These are phyloP conservation scores for Ochetophila trinervis DNA, from an alignment of 306 rosid species.

Conservation along the genomic window DNA sequence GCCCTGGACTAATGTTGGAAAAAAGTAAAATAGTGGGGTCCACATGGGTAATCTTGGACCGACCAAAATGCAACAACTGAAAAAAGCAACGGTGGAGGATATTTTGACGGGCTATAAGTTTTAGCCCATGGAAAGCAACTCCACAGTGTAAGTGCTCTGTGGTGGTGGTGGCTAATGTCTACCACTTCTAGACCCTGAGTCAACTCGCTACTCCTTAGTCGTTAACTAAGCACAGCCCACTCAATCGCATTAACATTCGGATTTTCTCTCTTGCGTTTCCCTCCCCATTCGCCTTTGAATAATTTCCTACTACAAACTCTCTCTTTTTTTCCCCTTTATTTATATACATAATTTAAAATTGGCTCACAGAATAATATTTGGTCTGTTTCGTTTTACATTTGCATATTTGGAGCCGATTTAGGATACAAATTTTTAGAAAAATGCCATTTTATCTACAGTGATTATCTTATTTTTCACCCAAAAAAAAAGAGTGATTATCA, in stretches of 20 bases:
- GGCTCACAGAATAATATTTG: too few species aligned
- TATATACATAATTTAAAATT: too few species aligned
- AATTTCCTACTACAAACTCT: too few species aligned
- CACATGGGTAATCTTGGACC: constrained; percentile 27
- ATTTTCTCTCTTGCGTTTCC: background rate
- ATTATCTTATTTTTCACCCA: too few species aligned
- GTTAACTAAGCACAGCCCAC: too few species aligned
- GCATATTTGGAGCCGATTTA: too few species aligned
- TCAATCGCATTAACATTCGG: background rate
- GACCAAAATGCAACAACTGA: constrained; percentile 18
- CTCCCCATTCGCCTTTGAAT: background rate
- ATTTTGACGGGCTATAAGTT: constrained; percentile 20
- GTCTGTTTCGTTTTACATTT: too few species aligned
- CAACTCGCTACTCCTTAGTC: constrained; percentile 12
- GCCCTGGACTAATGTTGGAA: constrained; percentile 2
- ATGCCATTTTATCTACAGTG: too few species aligned
- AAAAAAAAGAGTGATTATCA: too few species aligned
- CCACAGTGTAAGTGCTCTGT: background rate
- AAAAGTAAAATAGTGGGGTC: constrained; percentile 9
- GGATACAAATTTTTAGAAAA: too few species aligned
- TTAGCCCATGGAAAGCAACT: constrained; percentile 11
- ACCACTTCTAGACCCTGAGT: constrained; percentile 17
- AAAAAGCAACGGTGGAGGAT: constrained; percentile 38
- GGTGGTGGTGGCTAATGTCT: constrained; percentile 10
- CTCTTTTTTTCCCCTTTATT: too few species aligned